Evolutionary conservation across 768 basidiomycete genomes (phyloP).

Genomic region (Hemileccinum rubropunctum): DNA sequence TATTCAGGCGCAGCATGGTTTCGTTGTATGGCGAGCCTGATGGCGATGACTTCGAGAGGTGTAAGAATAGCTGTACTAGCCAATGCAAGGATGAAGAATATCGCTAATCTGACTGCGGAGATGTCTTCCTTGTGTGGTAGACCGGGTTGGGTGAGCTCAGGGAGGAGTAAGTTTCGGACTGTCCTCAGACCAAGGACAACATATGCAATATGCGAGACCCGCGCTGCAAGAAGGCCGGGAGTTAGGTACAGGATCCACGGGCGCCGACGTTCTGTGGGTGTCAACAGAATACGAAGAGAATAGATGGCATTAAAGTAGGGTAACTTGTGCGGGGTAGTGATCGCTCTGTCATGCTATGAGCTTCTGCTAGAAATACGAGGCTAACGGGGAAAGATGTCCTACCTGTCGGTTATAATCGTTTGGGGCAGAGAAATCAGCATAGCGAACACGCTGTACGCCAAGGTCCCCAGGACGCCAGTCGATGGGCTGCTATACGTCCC

Average conservation of each 20-base stretch:
- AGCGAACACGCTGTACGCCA: slow-evolving; percentile 62
- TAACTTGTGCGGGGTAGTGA: slow-evolving; percentile 79
- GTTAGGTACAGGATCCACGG: slow-evolving; percentile 84
- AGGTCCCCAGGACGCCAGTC: slow-evolving; percentile 55
- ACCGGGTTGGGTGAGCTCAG: slow-evolving; percentile 42
- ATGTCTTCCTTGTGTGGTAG: slow-evolving; percentile 40
- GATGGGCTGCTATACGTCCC: slow-evolving; percentile 64
- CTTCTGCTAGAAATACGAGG: not conserved
- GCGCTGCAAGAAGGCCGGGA: slow-evolving; percentile 55
- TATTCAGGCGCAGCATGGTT: slow-evolving; percentile 77
- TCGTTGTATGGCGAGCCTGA: slow-evolving; percentile 78
- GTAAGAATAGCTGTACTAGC: slow-evolving; percentile 59
- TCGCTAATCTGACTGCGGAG: slow-evolving; percentile 45
- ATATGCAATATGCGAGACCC: slow-evolving; percentile 45
- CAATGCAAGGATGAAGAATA: slow-evolving; percentile 57
- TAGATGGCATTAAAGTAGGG: slow-evolving; percentile 56
- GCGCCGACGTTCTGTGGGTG: slow-evolving; percentile 73
- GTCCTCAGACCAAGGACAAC: slow-evolving; percentile 41
- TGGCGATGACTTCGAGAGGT: slow-evolving; percentile 78
- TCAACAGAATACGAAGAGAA: slow-evolving; percentile 69
- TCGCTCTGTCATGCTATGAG: slow-evolving; percentile 47
- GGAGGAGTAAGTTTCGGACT: slow-evolving; percentile 54
- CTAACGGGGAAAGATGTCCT: slow-evolving; percentile 15
- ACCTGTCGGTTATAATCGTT: slow-evolving; percentile 77
- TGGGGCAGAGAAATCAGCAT: slow-evolving; percentile 68